Conservation (phyloP, 768 basidiomycete genomes). For the Boletus coccyginus region DNA sequence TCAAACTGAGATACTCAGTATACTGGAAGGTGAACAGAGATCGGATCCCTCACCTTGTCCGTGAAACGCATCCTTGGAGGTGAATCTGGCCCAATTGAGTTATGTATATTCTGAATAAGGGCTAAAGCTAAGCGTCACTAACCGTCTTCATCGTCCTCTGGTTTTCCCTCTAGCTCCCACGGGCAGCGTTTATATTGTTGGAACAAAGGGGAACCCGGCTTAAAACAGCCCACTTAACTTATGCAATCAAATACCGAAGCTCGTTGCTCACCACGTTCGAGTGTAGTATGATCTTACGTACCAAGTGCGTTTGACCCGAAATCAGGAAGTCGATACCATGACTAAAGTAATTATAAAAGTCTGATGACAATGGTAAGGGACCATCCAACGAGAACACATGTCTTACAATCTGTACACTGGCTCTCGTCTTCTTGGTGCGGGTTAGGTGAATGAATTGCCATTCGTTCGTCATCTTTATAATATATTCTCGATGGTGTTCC, state of each 20-base stretch:
- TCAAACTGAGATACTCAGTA: constrained; percentile 54
- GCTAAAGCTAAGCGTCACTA: constrained; percentile 3
- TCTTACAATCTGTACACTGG: constrained; percentile 50
- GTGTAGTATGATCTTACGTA: constrained; percentile 84
- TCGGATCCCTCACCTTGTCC: constrained; percentile 50
- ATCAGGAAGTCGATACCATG: constrained; percentile 88
- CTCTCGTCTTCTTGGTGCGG: constrained; percentile 42
- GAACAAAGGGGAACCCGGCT: constrained; percentile 89
- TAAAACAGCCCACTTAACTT: background rate
- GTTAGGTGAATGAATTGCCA: constrained; percentile 72
- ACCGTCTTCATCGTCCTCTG: constrained; percentile 86
- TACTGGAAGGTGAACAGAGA: background rate
- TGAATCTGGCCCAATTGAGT: constrained; percentile 46
- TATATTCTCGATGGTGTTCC: constrained; percentile 75
- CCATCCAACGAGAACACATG: background rate
- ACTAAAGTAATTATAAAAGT: constrained; percentile 93
- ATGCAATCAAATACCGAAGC: background rate
- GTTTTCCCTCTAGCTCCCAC: constrained; percentile 80
- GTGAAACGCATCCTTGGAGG: constrained; percentile 72
- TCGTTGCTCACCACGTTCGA: constrained; percentile 70
- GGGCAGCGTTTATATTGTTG: constrained; percentile 90
- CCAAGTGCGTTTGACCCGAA: constrained; percentile 63
- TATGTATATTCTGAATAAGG: background rate
- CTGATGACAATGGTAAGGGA: constrained; percentile 36
- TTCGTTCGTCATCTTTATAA: constrained; percentile 87